These are phyloP conservation scores for Auxenochlorella pyrenoidosa DNA, from an alignment of 139 green algal genomes.

Conservation along the genomic window DNA sequence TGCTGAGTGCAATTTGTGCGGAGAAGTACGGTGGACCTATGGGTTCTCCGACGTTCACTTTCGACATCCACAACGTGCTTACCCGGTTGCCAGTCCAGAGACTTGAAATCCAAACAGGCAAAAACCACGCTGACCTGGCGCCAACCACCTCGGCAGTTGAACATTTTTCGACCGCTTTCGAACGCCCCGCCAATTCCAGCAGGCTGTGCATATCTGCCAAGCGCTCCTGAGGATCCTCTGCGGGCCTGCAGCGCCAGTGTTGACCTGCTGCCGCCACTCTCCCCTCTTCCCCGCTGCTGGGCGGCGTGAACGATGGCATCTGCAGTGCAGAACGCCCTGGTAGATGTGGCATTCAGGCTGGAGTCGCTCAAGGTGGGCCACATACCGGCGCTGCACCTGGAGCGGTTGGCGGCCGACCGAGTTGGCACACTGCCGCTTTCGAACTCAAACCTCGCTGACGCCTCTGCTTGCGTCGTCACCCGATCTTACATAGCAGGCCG, in stretches of 20 bases:
- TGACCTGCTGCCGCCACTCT: background rate
- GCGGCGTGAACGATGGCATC: background rate
- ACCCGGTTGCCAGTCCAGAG: too few relatives aligned
- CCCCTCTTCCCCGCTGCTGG: background rate
- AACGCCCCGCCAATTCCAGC: background rate
- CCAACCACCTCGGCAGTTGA: too few relatives aligned
- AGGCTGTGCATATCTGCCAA: background rate
- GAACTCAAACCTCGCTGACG: background rate
- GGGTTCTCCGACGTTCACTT: too few relatives aligned
- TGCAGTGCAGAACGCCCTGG: conserved; percentile 9
- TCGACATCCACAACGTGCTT: too few relatives aligned
- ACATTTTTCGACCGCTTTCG: background rate
- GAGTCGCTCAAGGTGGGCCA: conserved; percentile 23
- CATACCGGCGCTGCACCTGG: background rate
- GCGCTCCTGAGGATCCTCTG: background rate
- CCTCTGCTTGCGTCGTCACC: too few relatives aligned
- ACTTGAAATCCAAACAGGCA: too few relatives aligned
- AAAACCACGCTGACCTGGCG: too few relatives aligned
- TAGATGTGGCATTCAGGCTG: conserved; percentile 10
- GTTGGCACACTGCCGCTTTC: background rate
- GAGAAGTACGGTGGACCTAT: too few relatives aligned
- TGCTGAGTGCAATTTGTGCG: too few relatives aligned
- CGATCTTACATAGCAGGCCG: background rate
- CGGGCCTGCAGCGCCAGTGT: background rate
- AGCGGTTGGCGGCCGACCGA: background rate